Evolutionary conservation across 495 filamentous ascomycete species (phyloP), one percentile per base, ranked within the genome.

Genomic region (Emericellopsis terricola): DNA sequence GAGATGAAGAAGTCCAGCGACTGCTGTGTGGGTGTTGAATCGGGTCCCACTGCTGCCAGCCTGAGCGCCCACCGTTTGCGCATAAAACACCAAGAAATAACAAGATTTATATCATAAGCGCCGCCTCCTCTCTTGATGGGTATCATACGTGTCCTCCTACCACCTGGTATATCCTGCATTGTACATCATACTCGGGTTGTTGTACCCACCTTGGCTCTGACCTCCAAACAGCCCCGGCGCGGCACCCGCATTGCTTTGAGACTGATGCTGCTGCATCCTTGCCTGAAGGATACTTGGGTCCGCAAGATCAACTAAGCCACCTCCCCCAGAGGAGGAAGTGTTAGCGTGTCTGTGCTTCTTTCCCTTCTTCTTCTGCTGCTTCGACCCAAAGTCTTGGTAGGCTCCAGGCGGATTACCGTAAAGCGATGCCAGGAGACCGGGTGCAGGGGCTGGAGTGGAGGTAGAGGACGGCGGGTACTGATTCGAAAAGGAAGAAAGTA

Each of bases 321-420:
- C 73, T 67, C 83, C 83, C 71, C 82, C 82, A 71, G 81, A 87
- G 75, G 84, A 89, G 80, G 84, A 92, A 87, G 85, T 92, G 81
- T 92, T 91, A 89, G 85, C 85, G 78, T 93, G 83, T 77, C 83
- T 91, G 66, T 91, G 84, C 79, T 91, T 89, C 76, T 91, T 92
- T 73, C 81, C 83, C 80, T 93, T 92, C 81, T 92, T 93, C 81
- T 89, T 93, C n/a, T n/a, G n/a, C 73, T 85, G 79, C 77, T 92
- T 92, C 65, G 75, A 71, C 61, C 73, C 78, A 68, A 74, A 72
- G 53, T 85, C 82, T 69, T 81, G 75, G 64, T 73, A 76, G 59
- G 69, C 66, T 64, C 80, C 79, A 65, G 76, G 57, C 69, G 79
- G 82, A 55, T 76, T 58, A 65, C 78, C 80, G 68, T 85, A 87